phyloP scores from a whole-genome alignment of 2,329 filamentous ascomycete genomes.

The Aspergillus carbonarius region DNA sequence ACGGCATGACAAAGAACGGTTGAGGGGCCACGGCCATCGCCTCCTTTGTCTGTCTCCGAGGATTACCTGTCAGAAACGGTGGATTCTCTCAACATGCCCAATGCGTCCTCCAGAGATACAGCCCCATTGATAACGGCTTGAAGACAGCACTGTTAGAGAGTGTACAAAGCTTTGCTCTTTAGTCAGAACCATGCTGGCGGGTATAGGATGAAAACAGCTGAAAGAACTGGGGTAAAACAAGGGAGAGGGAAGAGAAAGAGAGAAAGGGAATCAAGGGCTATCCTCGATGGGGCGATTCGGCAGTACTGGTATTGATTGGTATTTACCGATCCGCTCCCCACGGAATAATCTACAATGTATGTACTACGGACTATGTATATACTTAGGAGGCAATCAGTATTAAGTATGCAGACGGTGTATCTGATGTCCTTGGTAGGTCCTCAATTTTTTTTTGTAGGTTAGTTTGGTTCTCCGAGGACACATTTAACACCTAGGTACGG shows the following conservation, averaged over 20 bases:
- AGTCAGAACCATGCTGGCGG: too few species aligned
- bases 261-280: background rate
- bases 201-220: background rate
- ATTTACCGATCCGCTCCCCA: background rate
- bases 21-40: background rate
- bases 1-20: conserved; percentile 2
- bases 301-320: background rate
- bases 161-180: too few species aligned
- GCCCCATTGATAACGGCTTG: background rate
- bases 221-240: background rate
- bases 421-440: background rate
- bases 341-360: background rate
- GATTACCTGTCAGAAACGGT: background rate
- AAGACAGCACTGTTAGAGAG: background rate
- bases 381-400: background rate
- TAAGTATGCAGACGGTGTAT: background rate
- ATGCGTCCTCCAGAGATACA: background rate
- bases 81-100: background rate
- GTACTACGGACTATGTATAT: too few species aligned
- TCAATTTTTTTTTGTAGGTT: background rate
- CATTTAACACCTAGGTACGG: background rate
- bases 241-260: background rate
- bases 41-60: background rate
- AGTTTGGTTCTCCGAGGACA: background rate
- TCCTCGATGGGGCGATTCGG: background rate